These are phyloP conservation scores for Leccinellum luteum DNA, from an alignment of 768 basidiomycete genomes.

Conservation along the genomic window DNA sequence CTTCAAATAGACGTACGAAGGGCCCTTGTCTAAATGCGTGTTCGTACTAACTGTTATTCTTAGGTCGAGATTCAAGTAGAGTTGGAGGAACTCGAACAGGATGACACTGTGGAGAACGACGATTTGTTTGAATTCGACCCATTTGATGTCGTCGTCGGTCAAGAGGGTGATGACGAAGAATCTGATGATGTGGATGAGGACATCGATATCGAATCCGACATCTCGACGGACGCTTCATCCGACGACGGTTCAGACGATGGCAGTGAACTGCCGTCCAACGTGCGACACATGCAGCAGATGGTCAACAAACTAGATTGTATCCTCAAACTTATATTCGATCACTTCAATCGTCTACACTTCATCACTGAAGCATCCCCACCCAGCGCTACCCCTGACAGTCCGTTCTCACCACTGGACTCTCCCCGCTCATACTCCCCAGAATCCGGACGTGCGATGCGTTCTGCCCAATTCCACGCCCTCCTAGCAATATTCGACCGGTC, in stretches of 20 bases:
- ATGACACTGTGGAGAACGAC: constrained; percentile 48
- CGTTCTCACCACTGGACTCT: constrained; percentile 19
- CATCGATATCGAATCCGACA: constrained; percentile 45
- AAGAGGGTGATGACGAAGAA: constrained; percentile 62
- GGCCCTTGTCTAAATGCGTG: neutral
- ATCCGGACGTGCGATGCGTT: constrained; percentile 40
- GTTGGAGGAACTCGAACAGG: constrained; percentile 84
- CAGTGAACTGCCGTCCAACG: constrained; percentile 43
- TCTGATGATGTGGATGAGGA: constrained; percentile 54
- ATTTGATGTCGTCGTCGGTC: constrained; percentile 80
- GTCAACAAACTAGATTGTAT: constrained; percentile 90
- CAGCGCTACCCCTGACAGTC: neutral
- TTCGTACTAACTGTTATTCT: neutral
- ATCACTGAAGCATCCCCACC: constrained; percentile 19
- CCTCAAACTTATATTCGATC: constrained; percentile 78
- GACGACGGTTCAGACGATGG: constrained; percentile 54
- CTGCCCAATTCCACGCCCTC: constrained; percentile 78
- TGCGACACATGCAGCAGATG: constrained; percentile 80
- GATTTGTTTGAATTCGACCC: constrained; percentile 77
- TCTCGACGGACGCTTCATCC: constrained; percentile 76
- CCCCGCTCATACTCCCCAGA: constrained; percentile 30
- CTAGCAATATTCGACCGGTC: constrained; percentile 92
- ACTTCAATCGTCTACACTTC: constrained; percentile 59
- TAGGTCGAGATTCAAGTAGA: constrained; percentile 98
- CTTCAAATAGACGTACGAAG: constrained; percentile 89